Percentiles rank a stretch among this genome's conserved stretches.
Evolutionary conservation across 345 rosid genomes (phyloP).

Genomic region (Triadica sebifera): DNA sequence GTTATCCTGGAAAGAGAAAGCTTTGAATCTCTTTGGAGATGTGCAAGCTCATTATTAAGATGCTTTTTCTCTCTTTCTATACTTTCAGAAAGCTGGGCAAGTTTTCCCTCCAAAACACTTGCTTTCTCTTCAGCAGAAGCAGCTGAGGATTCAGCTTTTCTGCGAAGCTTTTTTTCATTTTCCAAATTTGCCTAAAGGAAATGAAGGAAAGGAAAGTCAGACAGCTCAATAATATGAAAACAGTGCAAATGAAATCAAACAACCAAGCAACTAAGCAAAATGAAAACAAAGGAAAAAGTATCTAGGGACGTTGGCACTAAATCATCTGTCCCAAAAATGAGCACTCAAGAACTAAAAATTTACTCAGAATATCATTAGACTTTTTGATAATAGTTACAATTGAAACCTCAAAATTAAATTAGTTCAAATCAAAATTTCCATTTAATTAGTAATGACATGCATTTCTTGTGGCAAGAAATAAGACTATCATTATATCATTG

Average conservation of each 20-base stretch:
- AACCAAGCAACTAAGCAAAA: not conserved
- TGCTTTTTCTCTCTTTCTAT: constrained; percentile 67
- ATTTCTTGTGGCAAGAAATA: not conserved
- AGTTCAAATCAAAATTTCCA: not conserved
- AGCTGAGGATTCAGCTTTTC: constrained; percentile 63
- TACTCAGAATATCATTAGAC: not conserved
- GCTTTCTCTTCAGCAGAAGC: constrained; percentile 73
- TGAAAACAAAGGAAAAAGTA: not conserved
- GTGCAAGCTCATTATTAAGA: constrained; percentile 59
- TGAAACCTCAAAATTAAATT: not conserved
- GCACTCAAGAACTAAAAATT: not conserved
- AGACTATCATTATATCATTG: not conserved
- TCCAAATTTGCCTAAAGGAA: constrained; percentile 55
- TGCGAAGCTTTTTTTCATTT: constrained; percentile 67
- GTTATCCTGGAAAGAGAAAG: constrained; percentile 62
- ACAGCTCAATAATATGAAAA: not conserved
- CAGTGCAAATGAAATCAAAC: too few species aligned
- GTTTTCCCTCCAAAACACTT: constrained; percentile 56
- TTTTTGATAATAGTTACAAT: not conserved
- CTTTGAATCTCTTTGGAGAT: constrained; percentile 63
- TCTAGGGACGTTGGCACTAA: not conserved
- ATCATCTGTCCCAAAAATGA: not conserved
- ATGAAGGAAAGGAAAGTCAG: not conserved
- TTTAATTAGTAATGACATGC: not conserved
- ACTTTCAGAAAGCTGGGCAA: constrained; percentile 57